Evolutionary conservation across 257 asterid genomes (phyloP).

Genomic region (Petrea volubilis): DNA sequence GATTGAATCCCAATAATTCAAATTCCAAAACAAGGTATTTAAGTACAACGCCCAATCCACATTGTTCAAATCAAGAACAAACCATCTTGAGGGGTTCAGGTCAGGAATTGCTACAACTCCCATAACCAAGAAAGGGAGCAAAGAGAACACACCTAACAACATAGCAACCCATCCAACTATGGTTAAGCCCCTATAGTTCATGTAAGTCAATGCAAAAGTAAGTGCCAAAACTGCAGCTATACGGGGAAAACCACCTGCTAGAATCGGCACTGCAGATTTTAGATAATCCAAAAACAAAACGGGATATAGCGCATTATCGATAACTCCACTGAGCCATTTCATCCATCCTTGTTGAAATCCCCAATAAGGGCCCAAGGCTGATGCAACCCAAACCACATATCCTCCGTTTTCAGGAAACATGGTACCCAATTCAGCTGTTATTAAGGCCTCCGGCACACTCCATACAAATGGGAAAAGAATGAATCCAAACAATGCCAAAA

Average conservation of each 20-base stretch:
- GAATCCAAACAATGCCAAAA: constrained; percentile 54
- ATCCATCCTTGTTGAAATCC: constrained; percentile 67
- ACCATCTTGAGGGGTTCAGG: constrained; percentile 63
- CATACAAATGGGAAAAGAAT: constrained; percentile 52
- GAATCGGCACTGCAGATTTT: constrained; percentile 51
- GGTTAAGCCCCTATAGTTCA: constrained; percentile 66
- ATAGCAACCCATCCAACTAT: constrained; percentile 70
- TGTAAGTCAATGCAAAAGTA: constrained; percentile 44
- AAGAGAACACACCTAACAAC: constrained; percentile 44
- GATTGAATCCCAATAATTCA: constrained; percentile 72
- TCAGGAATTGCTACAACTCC: constrained; percentile 56
- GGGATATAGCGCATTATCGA: constrained; percentile 70
- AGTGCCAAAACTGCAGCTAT: constrained; percentile 33
- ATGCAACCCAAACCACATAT: constrained; percentile 62
- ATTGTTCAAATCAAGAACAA: constrained; percentile 43
- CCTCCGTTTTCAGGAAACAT: constrained; percentile 67
- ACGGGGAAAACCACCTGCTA: constrained; percentile 51
- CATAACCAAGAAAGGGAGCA: constrained; percentile 64
- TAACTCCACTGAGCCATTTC: constrained; percentile 75
- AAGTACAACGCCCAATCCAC: constrained; percentile 63
- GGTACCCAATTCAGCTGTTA: constrained; percentile 56
- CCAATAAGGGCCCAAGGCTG: constrained; percentile 58
- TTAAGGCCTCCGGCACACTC: constrained; percentile 59
- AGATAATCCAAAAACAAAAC: constrained; percentile 64
- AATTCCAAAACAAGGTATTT: constrained; percentile 69